Conservation (phyloP, 352 stramenopile genomes). For the Phytophthora sp. region DNA sequence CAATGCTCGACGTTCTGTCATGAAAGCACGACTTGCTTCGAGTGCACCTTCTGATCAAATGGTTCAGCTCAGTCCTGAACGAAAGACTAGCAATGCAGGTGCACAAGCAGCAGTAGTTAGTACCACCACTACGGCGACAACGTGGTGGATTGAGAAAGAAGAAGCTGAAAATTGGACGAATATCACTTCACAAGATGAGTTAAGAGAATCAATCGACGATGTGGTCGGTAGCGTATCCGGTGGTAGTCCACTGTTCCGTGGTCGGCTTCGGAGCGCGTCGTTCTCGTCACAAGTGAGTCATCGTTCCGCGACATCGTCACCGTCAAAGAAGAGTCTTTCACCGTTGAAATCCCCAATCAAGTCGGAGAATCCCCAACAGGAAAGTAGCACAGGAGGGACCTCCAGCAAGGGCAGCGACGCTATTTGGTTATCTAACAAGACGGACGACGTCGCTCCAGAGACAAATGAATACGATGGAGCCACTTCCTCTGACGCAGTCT, state of each 20-base stretch:
- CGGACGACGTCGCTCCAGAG: not conserved
- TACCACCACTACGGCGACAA: constrained; percentile 5
- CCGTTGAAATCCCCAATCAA: constrained; percentile 11
- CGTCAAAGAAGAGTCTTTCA: constrained; percentile 17
- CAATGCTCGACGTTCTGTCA: constrained; percentile 30
- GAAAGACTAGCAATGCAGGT: constrained; percentile 13
- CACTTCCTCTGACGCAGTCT: not conserved
- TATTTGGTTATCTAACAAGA: not conserved
- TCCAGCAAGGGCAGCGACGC: not conserved
- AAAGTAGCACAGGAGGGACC: not conserved
- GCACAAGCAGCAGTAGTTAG: not conserved
- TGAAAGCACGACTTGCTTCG: constrained; percentile 25
- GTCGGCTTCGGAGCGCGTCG: not conserved
- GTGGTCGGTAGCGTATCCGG: not conserved
- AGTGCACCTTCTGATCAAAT: constrained; percentile 28
- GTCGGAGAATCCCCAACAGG: not conserved
- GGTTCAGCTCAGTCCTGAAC: constrained; percentile 16
- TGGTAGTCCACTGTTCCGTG: not conserved
- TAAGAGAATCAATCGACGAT: too few relatives aligned
- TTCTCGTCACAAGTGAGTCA: constrained; percentile 12
- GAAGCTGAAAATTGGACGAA: not conserved
- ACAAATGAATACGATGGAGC: constrained; percentile 10
- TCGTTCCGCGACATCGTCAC: constrained; percentile 1
- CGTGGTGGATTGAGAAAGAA: constrained; percentile 22
- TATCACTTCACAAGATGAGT: not conserved